Percentiles rank a stretch among this genome's conserved stretches.
Conservation (phyloP, 768 basidiomycete genomes). For the Gloeopeniophorella convolvens region DNA sequence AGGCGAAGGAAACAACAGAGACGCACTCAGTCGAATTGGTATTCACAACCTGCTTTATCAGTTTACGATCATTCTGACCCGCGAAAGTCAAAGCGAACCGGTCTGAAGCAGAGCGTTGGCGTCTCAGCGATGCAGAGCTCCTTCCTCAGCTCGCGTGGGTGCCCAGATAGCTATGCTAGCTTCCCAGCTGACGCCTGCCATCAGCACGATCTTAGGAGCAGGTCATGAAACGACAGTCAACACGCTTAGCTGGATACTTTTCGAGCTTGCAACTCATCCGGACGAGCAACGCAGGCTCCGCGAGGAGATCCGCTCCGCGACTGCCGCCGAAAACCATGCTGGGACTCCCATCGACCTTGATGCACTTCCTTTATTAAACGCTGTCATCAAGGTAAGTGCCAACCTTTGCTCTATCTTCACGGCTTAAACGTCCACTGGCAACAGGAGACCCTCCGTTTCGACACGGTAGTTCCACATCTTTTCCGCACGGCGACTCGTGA, state of each 20-base stretch:
- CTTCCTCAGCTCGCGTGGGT: slow-evolving; percentile 11
- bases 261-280: slow-evolving; percentile 9
- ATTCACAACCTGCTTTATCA: background rate
- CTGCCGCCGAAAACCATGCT: background rate
- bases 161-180: too few species aligned
- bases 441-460: slow-evolving; percentile 24
- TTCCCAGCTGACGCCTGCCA: background rate
- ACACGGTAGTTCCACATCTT: slow-evolving; percentile 19
- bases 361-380: slow-evolving; percentile 12
- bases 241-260: slow-evolving; percentile 14
- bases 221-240: slow-evolving; percentile 13
- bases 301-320: slow-evolving; percentile 11
- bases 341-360: background rate
- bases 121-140: slow-evolving; percentile 10
- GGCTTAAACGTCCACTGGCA: background rate
- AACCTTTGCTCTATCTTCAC: background rate
- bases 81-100: slow-evolving; percentile 14
- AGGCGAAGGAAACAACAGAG: slow-evolving; percentile 2
- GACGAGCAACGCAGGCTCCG: slow-evolving; percentile 13
- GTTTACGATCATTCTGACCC: background rate
- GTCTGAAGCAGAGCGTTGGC: slow-evolving; percentile 6
- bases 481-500: slow-evolving; percentile 20
- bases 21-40: slow-evolving; percentile 15
- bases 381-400: slow-evolving; percentile 16
- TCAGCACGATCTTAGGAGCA: slow-evolving; percentile 15